Base-by-base conservation (phyloP, 2,329 filamentous ascomycete species). In the Teratosphaeria viscida region DNA sequence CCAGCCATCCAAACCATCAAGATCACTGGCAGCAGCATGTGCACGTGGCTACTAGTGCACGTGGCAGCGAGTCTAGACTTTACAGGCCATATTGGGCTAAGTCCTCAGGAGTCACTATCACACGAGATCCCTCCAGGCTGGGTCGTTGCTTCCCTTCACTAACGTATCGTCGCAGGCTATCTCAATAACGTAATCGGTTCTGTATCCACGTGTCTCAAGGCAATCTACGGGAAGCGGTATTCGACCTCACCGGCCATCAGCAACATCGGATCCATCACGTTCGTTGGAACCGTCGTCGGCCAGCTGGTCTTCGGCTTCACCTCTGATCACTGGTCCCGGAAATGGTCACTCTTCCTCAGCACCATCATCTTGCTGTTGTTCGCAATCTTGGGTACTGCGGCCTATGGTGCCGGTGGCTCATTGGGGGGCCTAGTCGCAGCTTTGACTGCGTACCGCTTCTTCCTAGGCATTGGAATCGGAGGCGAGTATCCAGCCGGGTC, bases 161-260 rank as follows among this genome's bases (percentile, higher is more conserved):
- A 23, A 23, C 23, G 23, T 23, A 23, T 23, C 2, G 23, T 23
- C 23, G 2, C 23, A 23, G 23, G 92, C 16, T 96, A 96, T 73
- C 83, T 96, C 71, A 95, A 95, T 75, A 90, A 89, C 69, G 87
- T 95, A 64, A 96, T 96, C 66, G 90, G 92, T 5, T 89, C 88
- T 2, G 91, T 96, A 60, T 89, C 87, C 67, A 95, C 90, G 1
- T 84, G 91, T 60, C 82, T 96, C 6, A 73, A 72, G 23, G 75
- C 72, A 0, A 80, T 95, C 66, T 96, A 96, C 70, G 82, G 82
- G 49, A 75, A 79, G 0, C 74, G 81, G n/a, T 96, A 91, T 74
- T 79, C 72, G n/a, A 76, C 77, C 2, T 92, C 88, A 0, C 77
- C 78, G 0, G 87, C 90, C 1, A 83, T 85, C 64, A 83, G 83